These are phyloP conservation scores for Saturnispora sekii DNA, from an alignment of 805 yeast genomes.

Conservation along the genomic window DNA sequence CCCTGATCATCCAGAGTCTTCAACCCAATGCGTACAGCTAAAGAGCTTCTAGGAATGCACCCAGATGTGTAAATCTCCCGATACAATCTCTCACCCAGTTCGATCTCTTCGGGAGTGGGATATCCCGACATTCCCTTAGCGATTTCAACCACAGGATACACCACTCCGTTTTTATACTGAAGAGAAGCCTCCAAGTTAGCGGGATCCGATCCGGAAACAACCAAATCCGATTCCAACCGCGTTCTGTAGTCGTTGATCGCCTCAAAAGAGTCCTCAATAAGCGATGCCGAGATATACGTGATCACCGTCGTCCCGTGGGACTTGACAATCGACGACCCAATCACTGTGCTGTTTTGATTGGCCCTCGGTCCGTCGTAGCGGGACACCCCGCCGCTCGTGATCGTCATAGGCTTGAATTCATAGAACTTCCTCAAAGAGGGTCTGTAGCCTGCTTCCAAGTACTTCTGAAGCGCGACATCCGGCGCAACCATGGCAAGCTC, in stretches of 20 bases:
- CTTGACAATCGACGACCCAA: slow-evolving; percentile 63
- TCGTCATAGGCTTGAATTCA: slow-evolving; percentile 56
- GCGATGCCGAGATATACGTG: slow-evolving; percentile 61
- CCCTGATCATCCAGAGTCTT: slow-evolving; percentile 46
- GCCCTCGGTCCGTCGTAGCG: slow-evolving; percentile 19
- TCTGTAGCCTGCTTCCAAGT: slow-evolving; percentile 62
- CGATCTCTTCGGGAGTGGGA: slow-evolving; percentile 82
- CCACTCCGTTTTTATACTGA: slow-evolving; percentile 27
- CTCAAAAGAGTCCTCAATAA: slow-evolving; percentile 45
- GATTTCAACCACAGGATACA: slow-evolving; percentile 70
- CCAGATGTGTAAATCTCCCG: slow-evolving; percentile 52
- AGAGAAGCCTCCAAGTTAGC: slow-evolving; percentile 10
- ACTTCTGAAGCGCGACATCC: slow-evolving; percentile 71
- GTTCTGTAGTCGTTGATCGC: slow-evolving; percentile 33
- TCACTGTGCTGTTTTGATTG: slow-evolving; percentile 22
- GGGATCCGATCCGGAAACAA: slow-evolving; percentile 13
- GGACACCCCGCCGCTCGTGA: slow-evolving; percentile 31
- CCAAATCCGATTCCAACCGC: slow-evolving; percentile 30
- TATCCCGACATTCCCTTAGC: slow-evolving; percentile 69
- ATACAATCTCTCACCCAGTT: slow-evolving; percentile 52
- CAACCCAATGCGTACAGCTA: slow-evolving; percentile 44
- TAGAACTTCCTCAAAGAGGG: slow-evolving; percentile 63
- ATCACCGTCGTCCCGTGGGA: slow-evolving; percentile 67
- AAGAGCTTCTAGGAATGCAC: slow-evolving; percentile 38
- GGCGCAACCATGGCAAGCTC: slow-evolving; percentile 81